Evolutionary conservation across 2,329 filamentous ascomycete species (phyloP), one percentile per base, ranked within the genome.

Genomic region (Alternaria angustiovoidea): DNA sequence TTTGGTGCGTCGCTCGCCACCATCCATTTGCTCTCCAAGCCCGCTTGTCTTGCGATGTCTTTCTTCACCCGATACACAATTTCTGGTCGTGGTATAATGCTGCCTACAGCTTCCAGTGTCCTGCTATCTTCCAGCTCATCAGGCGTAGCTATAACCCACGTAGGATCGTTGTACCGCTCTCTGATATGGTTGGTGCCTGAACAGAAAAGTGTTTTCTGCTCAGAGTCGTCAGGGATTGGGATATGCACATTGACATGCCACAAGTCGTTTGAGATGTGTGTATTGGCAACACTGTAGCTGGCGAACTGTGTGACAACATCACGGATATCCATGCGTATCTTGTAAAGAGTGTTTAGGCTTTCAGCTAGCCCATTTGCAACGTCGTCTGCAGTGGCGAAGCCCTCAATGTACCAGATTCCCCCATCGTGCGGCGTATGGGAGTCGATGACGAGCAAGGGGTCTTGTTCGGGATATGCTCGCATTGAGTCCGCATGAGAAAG

Each of bases 251-350:
- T 12, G 32, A 34, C 32, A 32, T 9, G 8, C 30, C 5, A 9
- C 30, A 32, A 1, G 30, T 32, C 30, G 30, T 12, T 32, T 32
- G 9, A 12, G 11, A 32, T 12, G 30, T 32, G 5, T 32, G 30
- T 32, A 32, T 9, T 32, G 30, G 30, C 30, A 32, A 32, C 30
- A 32, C 30, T 32, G 30, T 32, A 34, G 5, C 12, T 12, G 32
- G 5, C 12, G 12, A 12, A 34, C 32, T 16, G 32, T 2, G 16
- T 34, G 12, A 5, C 32, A 34, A 34, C 12, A 34, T 34, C 32
- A 11, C 32, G 51, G 16, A 61, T 52, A 34, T 59, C 59, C 18
- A 65, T 57, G 8, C 61, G 54, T 16, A 65, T 55, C 54, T 65
- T 65, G 18, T 47, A 61, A 3, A 63, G 24, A 16, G 59, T 57